Percentiles rank a stretch among this genome's conserved stretches.
Evolutionary conservation across 345 rosid species (phyloP).

Genomic region (Populus deltoides): DNA sequence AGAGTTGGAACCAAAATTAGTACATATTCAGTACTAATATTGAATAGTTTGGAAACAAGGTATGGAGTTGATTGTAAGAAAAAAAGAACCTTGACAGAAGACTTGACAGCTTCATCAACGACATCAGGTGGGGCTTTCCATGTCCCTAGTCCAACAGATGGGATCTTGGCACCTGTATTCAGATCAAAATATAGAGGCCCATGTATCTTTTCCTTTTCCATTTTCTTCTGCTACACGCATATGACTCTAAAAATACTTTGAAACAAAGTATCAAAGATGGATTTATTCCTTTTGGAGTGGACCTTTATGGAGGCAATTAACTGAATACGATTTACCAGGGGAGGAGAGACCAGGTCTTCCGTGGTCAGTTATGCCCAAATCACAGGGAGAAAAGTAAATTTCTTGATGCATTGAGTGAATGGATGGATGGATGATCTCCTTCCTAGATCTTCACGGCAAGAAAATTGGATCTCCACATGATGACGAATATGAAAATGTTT

Average conservation of each 20-base stretch:
- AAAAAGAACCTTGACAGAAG: slow-evolving; percentile 8
- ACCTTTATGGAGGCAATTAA: neutral
- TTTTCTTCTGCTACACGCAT: slow-evolving; percentile 11
- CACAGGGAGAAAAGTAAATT: neutral
- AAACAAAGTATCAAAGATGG: no score
- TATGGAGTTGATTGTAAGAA: neutral
- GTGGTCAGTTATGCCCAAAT: neutral
- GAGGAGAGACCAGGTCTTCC: neutral
- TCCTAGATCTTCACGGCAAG: neutral
- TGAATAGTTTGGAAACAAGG: neutral
- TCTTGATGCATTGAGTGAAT: neutral
- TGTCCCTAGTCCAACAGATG: slow-evolving; percentile 50
- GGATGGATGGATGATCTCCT: neutral
- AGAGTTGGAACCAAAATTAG: neutral
- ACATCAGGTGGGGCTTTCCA: slow-evolving; percentile 44
- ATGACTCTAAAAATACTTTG: no score
- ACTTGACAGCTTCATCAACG: slow-evolving; percentile 18
- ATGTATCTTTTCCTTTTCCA: slow-evolving; percentile 22
- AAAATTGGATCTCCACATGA: neutral
- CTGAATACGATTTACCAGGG: neutral
- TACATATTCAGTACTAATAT: neutral
- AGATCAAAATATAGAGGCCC: slow-evolving; percentile 35
- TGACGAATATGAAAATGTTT: neutral
- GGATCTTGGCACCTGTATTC: slow-evolving; percentile 55
- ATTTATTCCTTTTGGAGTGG: neutral